Percentiles rank a stretch among this genome's conserved stretches.
Evolutionary conservation across 2,329 filamentous ascomycete genomes (phyloP).

Genomic region (Aureobasidium leucospermi): DNA sequence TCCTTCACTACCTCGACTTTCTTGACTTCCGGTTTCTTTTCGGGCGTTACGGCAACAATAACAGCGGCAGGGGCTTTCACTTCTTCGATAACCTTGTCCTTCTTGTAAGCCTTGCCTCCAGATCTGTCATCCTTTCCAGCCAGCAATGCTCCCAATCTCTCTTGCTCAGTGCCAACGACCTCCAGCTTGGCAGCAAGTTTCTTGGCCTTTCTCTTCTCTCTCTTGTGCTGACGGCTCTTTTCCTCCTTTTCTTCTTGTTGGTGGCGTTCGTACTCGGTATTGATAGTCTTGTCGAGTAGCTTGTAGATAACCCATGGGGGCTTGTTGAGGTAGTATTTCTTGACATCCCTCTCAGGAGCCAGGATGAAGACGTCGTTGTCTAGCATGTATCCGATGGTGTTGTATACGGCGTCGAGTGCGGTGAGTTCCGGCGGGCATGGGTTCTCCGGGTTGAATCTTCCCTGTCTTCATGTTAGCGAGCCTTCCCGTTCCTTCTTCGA

Average conservation of each 20-base stretch:
- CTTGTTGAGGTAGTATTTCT: not conserved
- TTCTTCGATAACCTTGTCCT: not conserved
- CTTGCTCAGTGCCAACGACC: not conserved
- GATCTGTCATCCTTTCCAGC: not conserved
- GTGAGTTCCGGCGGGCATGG: not conserved
- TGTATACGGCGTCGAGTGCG: not conserved
- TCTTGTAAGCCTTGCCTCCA: not conserved
- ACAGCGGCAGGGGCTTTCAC: not conserved
- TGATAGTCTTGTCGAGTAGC: not conserved
- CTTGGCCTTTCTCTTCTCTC: not conserved
- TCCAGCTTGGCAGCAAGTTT: not conserved
- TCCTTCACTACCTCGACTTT: not conserved
- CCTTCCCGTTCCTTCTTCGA: not conserved
- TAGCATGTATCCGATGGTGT: slow-evolving; percentile 1
- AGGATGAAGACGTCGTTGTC: not conserved
- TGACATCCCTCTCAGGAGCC: not conserved
- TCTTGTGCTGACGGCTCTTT: not conserved
- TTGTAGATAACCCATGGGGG: not conserved
- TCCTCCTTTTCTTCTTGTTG: not conserved
- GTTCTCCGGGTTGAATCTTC: not conserved
- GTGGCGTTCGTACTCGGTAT: not conserved
- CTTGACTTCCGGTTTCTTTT: not conserved
- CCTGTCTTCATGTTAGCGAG: not conserved
- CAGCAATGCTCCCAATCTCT: not conserved
- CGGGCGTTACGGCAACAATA: not conserved